Evolutionary conservation across 192 early-diverging fungal species (phyloP).

Genomic region (Nowakowskiella sp.): DNA sequence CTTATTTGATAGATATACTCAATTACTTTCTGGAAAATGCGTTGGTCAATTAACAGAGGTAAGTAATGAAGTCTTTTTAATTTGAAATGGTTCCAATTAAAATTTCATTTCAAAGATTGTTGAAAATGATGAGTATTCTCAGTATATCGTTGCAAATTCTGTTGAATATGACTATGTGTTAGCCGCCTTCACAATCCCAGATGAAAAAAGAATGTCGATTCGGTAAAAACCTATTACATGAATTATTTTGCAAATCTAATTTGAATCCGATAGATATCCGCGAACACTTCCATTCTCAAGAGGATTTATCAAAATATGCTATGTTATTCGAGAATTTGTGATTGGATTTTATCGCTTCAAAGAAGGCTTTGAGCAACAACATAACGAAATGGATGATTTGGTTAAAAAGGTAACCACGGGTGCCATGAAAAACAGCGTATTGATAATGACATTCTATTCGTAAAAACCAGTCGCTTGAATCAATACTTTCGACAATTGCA

Average conservation of each 20-base stretch:
- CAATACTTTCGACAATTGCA: too few relatives aligned
- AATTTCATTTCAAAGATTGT: slow-evolving; percentile 47
- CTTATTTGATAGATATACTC: slow-evolving; percentile 71
- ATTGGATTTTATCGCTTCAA: slow-evolving; percentile 75
- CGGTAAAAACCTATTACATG: slow-evolving; percentile 6
- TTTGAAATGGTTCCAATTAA: not conserved
- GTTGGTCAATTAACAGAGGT: slow-evolving; percentile 62
- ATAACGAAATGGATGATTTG: slow-evolving; percentile 82
- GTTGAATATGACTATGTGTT: slow-evolving; percentile 58
- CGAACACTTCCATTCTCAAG: slow-evolving; percentile 70
- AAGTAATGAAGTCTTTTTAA: slow-evolving; percentile 10
- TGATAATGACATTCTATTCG: not conserved
- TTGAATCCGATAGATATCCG: slow-evolving; percentile 46
- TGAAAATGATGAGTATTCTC: slow-evolving; percentile 74
- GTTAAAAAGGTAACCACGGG: slow-evolving; percentile 52
- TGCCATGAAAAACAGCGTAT: not conserved
- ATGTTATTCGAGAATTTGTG: slow-evolving; percentile 63
- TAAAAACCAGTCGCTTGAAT: too few relatives aligned
- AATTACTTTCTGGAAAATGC: slow-evolving; percentile 64
- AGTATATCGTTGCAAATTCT: slow-evolving; percentile 58
- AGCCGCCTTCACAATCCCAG: slow-evolving; percentile 53
- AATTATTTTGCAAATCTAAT: not conserved
- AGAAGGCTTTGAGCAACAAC: slow-evolving; percentile 72
- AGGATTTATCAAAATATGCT: slow-evolving; percentile 65
- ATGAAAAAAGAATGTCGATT: slow-evolving; percentile 31